Evolutionary conservation across 176 grass and related monocot genomes (phyloP), one percentile per base, ranked within the genome.

Genomic region (Miscanthus lutarioriparius): DNA sequence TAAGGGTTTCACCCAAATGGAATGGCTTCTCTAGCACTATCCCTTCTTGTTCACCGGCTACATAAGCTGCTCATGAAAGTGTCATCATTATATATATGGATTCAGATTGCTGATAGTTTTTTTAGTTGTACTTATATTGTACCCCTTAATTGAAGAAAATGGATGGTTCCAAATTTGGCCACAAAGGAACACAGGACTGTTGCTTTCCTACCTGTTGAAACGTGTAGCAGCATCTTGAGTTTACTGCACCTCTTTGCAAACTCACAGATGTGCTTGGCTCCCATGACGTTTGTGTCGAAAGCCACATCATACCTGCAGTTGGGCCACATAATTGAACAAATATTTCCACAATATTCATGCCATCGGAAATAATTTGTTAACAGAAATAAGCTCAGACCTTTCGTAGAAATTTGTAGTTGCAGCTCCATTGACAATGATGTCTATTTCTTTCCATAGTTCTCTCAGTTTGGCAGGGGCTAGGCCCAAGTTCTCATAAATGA

Each of bases 161-260:
- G 53, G 19, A 58, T 58, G 53, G 19, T 58, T n/a, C 53, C 6
- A 58, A 7, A 22, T n/a, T n/a, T 22, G 15, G 14, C 47, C 45
- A 49, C 47, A 49, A 14, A 22, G n/a, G 23, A 35, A 10, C 10
- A 64, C 6, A 41, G 10, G 13, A 3, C 26, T 54, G 36, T 25
- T 45, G 28, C 9, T 48, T 45, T 30, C 36, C 14, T 81, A 94
- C 92, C 92, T 40, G 89, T 91, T 53, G 92, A 94, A 79, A 94
- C 87, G 65, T 94, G 92, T 73, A 94, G 92, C 56, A 94, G 77
- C 80, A 91, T 85, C 59, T 87, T 79, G 7, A 91, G 82, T 15
- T 89, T 87, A 11, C 36, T 71, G 76, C 89, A 94, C 53, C 85
- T 87, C 16, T 91, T 91, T 48, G 87, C 89, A 72, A 94, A 91